Evolutionary conservation across 257 asterid genomes (phyloP).

Genomic region (Paraleonurus japonicus): DNA sequence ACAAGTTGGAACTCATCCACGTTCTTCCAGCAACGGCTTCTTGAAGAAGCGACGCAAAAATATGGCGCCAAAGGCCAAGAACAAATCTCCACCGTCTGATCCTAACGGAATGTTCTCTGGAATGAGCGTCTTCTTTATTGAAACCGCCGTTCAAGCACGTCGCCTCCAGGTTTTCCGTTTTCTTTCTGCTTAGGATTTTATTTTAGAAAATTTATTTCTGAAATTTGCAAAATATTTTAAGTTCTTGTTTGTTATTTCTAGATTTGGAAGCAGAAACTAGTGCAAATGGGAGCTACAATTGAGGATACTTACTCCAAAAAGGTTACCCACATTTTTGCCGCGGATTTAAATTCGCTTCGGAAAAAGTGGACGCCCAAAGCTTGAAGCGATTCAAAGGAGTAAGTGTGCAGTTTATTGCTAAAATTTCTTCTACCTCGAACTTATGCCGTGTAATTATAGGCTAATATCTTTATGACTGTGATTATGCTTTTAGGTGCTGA

Average conservation of each 20-base stretch:
- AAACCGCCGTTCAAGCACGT: slow-evolving; percentile 60
- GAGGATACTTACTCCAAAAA: slow-evolving; percentile 50
- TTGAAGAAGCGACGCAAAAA: not conserved
- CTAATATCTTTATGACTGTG: not conserved
- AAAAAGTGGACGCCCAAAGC: slow-evolving; percentile 41
- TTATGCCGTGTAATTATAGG: not conserved
- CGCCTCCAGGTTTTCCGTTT: slow-evolving; percentile 60
- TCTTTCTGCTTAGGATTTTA: not conserved
- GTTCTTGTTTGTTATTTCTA: not conserved
- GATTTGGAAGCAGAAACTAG: slow-evolving; percentile 90
- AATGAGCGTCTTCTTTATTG: slow-evolving; percentile 56
- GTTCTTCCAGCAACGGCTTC: slow-evolving; percentile 1
- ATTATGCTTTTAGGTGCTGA: slow-evolving; percentile 1
- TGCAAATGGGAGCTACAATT: slow-evolving; percentile 75
- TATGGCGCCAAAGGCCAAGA: slow-evolving; percentile 82
- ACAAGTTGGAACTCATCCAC: not conserved
- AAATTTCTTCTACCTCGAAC: not conserved
- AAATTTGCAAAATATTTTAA: slow-evolving; percentile 3
- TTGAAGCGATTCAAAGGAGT: slow-evolving; percentile 62
- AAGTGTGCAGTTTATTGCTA: slow-evolving; percentile 23
- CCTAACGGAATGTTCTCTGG: slow-evolving; percentile 84
- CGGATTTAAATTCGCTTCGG: slow-evolving; percentile 45
- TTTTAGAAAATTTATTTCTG: not conserved
- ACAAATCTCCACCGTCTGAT: slow-evolving; percentile 63
- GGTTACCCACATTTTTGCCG: slow-evolving; percentile 71